Percentiles rank a stretch among this genome's conserved stretches.
Evolutionary conservation across 2,329 filamentous ascomycete genomes (phyloP).

Genomic region (Arthrobotrys iridis): DNA sequence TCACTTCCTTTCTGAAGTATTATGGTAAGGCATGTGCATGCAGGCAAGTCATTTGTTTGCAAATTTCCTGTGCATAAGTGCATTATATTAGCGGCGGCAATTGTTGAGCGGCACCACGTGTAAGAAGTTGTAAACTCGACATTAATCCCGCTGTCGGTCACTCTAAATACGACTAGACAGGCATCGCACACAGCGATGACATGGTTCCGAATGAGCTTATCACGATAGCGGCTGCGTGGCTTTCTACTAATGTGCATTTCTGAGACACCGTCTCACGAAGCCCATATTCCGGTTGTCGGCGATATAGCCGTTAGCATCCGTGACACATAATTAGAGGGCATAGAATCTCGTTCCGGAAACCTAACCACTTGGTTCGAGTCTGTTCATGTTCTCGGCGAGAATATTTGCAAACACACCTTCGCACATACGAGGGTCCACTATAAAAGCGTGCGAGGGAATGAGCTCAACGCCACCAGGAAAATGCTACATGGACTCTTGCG

Average conservation of each 20-base stretch:
- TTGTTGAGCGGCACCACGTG: conserved; percentile 12
- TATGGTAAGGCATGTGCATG: neutral
- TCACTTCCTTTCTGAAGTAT: neutral
- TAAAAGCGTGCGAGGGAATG: neutral
- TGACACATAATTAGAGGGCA: too few species aligned
- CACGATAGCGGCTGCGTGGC: conserved; percentile 1
- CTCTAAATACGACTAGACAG: neutral
- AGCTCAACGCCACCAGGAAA: neutral
- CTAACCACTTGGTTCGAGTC: neutral
- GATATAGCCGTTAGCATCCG: too few species aligned
- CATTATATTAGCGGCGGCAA: neutral
- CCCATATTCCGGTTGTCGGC: neutral
- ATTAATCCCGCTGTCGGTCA: neutral
- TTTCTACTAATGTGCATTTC: conserved; percentile 8
- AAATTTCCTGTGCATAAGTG: neutral
- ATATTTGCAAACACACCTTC: neutral
- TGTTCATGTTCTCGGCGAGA: neutral
- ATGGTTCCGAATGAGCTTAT: neutral
- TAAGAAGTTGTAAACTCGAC: neutral
- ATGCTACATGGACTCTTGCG: neutral
- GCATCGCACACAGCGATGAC: conserved; percentile 18
- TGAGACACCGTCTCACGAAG: conserved; percentile 3
- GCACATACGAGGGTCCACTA: neutral
- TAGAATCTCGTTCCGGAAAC: too few species aligned
- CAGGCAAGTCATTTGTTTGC: too few species aligned